Base-by-base conservation (phyloP, 2,329 filamentous ascomycete genomes). In the Cadophora luteo-olivacea region DNA sequence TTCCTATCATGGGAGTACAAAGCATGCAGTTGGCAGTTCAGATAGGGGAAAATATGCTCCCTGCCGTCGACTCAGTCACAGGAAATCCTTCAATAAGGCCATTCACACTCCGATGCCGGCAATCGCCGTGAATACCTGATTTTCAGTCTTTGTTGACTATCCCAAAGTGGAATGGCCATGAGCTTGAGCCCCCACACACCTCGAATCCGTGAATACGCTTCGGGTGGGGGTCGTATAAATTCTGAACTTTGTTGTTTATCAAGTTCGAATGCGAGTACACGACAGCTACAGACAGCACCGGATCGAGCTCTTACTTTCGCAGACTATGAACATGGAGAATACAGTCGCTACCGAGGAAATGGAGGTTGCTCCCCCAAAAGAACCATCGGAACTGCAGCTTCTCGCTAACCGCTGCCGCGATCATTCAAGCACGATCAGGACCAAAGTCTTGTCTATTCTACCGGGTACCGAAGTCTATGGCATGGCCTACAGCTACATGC, bases 81-180 rank as follows among this genome's bases (percentile, higher is more conserved):
- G 33, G 4, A 32, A 32, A n/a, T 16, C 8, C 12, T 32, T 16
- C 25, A 25, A 3, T 4, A 25, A 54, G 25, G 12, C 25, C 25
- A 54, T 54, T 19, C 51, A 33, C 51, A 19, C 24, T 19, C 51
- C 51, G 51, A 54, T 32, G 51, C 51, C 51, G 51, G 51, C 51
- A 19, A 29, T n/a, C 14, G 25, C 11, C 12, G 25, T 33, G 25
- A 54, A 54, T 54, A 16, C 25, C 16, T 25, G 49, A 29, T 52
- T 29, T 52, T 9, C 22, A 52, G 49, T 19, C 24, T 54, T 16
- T 54, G 24, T 32, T 33, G 25, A 24, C 51, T 54, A 14, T 54
- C 51, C 24, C 3, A 32, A 54, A 19, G 51, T 19, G 51, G 51
- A 32, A 54, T 54, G 25, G 51, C 16, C 6, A 11, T 19, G 24